Evolutionary conservation across 176 grass and related monocot species (phyloP).

Genomic region (Phoenix roebelenii): DNA sequence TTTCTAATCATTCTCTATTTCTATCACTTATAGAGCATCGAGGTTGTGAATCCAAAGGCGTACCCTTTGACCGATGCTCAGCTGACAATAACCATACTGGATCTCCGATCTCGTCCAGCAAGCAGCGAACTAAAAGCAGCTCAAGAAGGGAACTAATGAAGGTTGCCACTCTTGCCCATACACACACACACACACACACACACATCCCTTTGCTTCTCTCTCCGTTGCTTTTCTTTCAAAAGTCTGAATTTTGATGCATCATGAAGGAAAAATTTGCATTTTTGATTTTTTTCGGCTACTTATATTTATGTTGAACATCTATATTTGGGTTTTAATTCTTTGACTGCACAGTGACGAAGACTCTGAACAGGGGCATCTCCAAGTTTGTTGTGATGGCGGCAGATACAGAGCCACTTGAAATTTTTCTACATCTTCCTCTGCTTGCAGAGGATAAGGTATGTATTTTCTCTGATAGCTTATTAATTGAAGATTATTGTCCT

Average conservation of each 20-base stretch:
- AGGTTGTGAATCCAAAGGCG: constrained; percentile 4
- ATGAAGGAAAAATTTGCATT: too few relatives aligned
- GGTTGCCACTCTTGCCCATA: neutral
- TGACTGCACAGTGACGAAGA: neutral
- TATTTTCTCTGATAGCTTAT: too few relatives aligned
- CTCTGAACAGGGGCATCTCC: neutral
- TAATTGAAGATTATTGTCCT: too few relatives aligned
- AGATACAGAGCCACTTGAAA: too few relatives aligned
- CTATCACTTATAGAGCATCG: neutral
- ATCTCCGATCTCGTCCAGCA: constrained; percentile 10
- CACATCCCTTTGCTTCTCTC: neutral
- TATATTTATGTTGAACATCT: too few relatives aligned
- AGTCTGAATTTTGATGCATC: too few relatives aligned
- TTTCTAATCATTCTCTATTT: too few relatives aligned
- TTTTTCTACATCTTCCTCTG: too few relatives aligned
- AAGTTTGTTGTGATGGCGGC: too few relatives aligned
- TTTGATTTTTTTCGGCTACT: too few relatives aligned
- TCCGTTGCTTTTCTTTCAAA: neutral
- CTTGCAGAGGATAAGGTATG: too few relatives aligned
- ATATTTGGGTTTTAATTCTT: neutral
- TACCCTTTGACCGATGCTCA: constrained; percentile 6
- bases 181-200: too few relatives aligned
- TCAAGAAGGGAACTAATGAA: constrained; percentile 12
- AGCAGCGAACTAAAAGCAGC: constrained; percentile 9
- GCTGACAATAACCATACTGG: constrained; percentile 2